Conservation (phyloP, 176 grass and related monocot genomes). For the Saccharum spontaneum region DNA sequence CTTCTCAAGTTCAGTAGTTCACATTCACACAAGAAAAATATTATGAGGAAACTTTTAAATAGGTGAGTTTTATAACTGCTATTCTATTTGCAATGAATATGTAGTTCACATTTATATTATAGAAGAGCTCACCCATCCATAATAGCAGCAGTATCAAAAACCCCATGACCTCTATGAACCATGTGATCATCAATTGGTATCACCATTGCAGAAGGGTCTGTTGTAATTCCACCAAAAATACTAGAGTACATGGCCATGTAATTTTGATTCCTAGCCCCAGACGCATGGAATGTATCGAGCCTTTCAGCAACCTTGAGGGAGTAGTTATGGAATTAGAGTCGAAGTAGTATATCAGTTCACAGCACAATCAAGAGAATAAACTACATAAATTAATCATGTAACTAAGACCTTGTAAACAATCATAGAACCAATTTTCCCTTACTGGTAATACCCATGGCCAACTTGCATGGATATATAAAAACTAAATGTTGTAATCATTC, state of each 20-base stretch:
- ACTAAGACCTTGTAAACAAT: constrained; percentile 7
- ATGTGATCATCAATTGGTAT: constrained; percentile 95
- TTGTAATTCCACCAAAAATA: constrained; percentile 81
- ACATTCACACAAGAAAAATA: neutral
- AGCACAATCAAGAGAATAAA: constrained; percentile 25
- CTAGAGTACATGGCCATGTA: constrained; percentile 97
- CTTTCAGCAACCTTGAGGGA: constrained; percentile 54
- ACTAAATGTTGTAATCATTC: neutral
- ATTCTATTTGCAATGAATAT: neutral
- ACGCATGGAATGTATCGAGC: constrained; percentile 65
- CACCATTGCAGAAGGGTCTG: constrained; percentile 76
- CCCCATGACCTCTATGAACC: constrained; percentile 95
- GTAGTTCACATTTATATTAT: neutral
- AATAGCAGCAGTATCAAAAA: constrained; percentile 91
- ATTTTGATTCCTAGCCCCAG: constrained; percentile 61
- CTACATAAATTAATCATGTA: constrained; percentile 6
- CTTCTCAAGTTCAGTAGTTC: neutral
- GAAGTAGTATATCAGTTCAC: neutral
- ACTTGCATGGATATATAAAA: neutral
- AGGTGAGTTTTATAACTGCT: neutral
- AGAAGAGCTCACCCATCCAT: constrained; percentile 71
- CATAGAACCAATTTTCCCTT: neutral
- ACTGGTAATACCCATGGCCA: neutral
- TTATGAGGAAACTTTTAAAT: neutral
- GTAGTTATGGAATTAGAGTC: constrained; percentile 6